Evolutionary conservation across 352 stramenopile genomes (phyloP).

Genomic region (Pythium rishiriense): DNA sequence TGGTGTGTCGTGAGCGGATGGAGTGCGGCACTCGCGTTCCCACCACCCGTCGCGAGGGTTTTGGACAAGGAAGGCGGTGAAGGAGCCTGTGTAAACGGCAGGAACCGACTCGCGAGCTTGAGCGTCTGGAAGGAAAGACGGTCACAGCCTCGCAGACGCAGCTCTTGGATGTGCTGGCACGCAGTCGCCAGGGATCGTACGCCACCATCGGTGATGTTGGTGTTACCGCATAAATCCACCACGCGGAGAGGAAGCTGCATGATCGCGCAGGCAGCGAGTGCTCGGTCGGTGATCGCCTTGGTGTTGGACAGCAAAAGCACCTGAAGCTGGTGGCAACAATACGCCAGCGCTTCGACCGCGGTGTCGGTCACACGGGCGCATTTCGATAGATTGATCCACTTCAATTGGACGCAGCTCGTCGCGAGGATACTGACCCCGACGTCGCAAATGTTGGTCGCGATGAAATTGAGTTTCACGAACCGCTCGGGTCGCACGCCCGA

Average conservation of each 20-base stretch:
- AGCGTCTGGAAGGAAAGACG: slow-evolving; percentile 44
- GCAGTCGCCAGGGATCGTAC: slow-evolving; percentile 35
- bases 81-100: slow-evolving; percentile 48
- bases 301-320: slow-evolving; percentile 42
- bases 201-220: slow-evolving; percentile 53
- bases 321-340: slow-evolving; percentile 39
- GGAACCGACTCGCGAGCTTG: slow-evolving; percentile 33
- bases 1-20: slow-evolving; percentile 35
- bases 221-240: slow-evolving; percentile 63
- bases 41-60: slow-evolving; percentile 41
- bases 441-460: slow-evolving; percentile 59
- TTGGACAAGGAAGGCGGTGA: slow-evolving; percentile 35
- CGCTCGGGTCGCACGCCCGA: slow-evolving; percentile 25
- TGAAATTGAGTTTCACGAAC: slow-evolving; percentile 42
- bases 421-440: slow-evolving; percentile 54
- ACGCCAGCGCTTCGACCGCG: slow-evolving; percentile 49
- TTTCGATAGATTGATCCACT: slow-evolving; percentile 65
- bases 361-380: slow-evolving; percentile 54
- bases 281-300: slow-evolving; percentile 46
- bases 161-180: slow-evolving; percentile 52
- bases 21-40: slow-evolving; percentile 34
- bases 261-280: slow-evolving; percentile 42
- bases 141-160: slow-evolving; percentile 67
- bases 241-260: slow-evolving; percentile 43
- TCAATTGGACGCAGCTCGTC: slow-evolving; percentile 39